Percentiles rank a stretch among this genome's conserved stretches.
Conservation (phyloP, 495 filamentous ascomycete species). For the Tetracladium setigerum region DNA sequence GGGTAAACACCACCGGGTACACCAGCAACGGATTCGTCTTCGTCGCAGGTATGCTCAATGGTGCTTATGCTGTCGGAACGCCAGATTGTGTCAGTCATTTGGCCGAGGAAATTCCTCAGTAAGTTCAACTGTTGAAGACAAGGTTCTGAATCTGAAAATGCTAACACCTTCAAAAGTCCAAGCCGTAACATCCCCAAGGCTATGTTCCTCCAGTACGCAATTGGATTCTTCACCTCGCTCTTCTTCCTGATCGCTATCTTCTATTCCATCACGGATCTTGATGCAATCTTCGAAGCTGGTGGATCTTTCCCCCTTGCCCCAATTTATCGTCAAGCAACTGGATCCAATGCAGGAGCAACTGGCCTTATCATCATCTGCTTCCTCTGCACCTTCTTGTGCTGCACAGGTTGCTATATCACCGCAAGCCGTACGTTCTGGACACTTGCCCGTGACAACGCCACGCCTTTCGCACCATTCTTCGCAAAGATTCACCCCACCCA, state of each 20-base stretch:
- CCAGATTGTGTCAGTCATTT: constrained; percentile 72
- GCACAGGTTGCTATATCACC: constrained; percentile 34
- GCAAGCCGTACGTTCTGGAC: constrained; percentile 54
- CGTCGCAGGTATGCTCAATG: constrained; percentile 74
- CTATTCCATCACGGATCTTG: constrained; percentile 62
- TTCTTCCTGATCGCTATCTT: constrained; percentile 67
- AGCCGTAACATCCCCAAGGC: constrained; percentile 55
- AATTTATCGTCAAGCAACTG: constrained; percentile 75
- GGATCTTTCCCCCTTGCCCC: constrained; percentile 65
- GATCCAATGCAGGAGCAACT: constrained; percentile 44
- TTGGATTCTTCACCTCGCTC: constrained; percentile 61
- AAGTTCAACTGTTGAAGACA: background rate
- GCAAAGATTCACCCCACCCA: constrained; percentile 29
- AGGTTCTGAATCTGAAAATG: background rate
- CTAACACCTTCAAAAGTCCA: constrained; percentile 26
- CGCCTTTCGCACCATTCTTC: constrained; percentile 34
- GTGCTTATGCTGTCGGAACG: constrained; percentile 77
- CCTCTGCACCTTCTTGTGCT: constrained; percentile 52
- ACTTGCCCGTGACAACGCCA: constrained; percentile 57
- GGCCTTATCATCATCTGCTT: constrained; percentile 67
- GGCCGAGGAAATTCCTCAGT: constrained; percentile 69
- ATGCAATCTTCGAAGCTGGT: constrained; percentile 43
- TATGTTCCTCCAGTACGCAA: constrained; percentile 48
- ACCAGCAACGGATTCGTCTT: constrained; percentile 65
- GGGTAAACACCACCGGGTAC: constrained; percentile 14